Base-by-base conservation (phyloP, 495 filamentous ascomycete genomes). In the Podospora conica region DNA sequence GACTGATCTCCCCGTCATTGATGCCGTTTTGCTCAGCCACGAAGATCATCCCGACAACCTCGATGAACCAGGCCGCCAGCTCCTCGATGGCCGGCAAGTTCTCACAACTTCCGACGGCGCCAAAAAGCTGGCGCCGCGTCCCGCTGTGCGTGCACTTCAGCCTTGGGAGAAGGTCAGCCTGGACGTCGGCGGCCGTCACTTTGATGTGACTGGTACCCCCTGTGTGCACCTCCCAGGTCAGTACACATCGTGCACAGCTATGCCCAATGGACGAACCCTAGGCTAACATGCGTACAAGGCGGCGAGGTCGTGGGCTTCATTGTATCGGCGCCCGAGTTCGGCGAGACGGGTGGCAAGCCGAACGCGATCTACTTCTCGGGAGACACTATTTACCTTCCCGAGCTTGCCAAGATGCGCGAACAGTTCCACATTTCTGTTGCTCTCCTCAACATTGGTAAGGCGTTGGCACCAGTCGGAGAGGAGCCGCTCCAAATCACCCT, bases 41-140 rank as follows among this genome's bases (percentile, higher is more conserved):
- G 84, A 85, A 72, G 83, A 85, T 68, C 83, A 86, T 63, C 75
- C 76, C 0, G 83, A 85, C 64, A 86, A 85, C 66, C 76, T 86
- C 0, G 83, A 86, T 40, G 73, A 75, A 23, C 66, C 66, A 1
- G 75, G 78, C 10, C 76, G 76, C 18, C 31, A 53, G 20, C 73
- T 84, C 0, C 77, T 86, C 25, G 73, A 85, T 59, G 83, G 82
- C 8, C 80, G 81, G 9, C 71, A 61, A 5, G 81, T 85, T 10
- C 72, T 86, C 18, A 85, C 83, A 0, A 86, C 83, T 0, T 29
- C 75, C 0, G 82, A 85, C 72, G 82, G 82, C 6, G 78, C 77
- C 0, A 75, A 71, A 20, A 80, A 80, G 21, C 77, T 81, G 3
- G 75, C 73, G 9, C 72, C 81, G 21, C 73, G 78, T 27, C 73